Conservation (phyloP, 2,329 filamentous ascomycete genomes). For the Orbilia oligospora region DNA sequence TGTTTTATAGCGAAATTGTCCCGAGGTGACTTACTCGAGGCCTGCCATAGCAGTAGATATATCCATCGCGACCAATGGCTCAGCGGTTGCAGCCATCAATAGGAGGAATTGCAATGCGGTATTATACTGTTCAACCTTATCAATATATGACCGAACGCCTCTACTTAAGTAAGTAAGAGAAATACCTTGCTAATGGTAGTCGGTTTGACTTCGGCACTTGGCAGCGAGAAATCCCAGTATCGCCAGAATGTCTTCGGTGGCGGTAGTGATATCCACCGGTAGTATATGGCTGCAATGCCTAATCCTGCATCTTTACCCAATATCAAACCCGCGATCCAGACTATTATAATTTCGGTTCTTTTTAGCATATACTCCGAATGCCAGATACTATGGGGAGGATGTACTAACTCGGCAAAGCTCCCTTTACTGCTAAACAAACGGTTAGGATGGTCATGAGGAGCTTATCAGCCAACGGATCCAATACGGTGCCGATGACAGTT, state of each 20-base stretch:
- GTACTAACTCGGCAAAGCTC: constrained; percentile 77
- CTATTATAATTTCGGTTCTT: constrained; percentile 67
- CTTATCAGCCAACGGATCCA: constrained; percentile 98
- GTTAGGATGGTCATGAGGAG: constrained; percentile 93
- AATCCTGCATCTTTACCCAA: constrained; percentile 88
- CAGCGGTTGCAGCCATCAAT: constrained; percentile 85
- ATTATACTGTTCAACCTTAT: constrained; percentile 74
- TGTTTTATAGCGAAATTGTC: background rate
- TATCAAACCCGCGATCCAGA: constrained; percentile 91
- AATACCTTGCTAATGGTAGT: constrained; percentile 82
- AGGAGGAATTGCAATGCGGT: constrained; percentile 91
- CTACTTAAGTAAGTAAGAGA: constrained; percentile 63
- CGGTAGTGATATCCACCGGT: constrained; percentile 93
- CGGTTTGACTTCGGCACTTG: constrained; percentile 85
- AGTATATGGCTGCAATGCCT: constrained; percentile 89
- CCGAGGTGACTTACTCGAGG: constrained; percentile 41
- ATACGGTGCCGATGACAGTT: constrained; percentile 93
- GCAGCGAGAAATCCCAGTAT: constrained; percentile 98
- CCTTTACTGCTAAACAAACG: constrained; percentile 85
- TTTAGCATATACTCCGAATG: background rate
- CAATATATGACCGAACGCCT: constrained; percentile 67
- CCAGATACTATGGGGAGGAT: background rate
- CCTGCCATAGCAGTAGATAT: constrained; percentile 65
- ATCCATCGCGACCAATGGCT: constrained; percentile 74
- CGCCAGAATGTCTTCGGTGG: constrained; percentile 90